phyloP scores from a whole-genome alignment of 805 yeast species.

The Barnettozyma sucrosica region DNA sequence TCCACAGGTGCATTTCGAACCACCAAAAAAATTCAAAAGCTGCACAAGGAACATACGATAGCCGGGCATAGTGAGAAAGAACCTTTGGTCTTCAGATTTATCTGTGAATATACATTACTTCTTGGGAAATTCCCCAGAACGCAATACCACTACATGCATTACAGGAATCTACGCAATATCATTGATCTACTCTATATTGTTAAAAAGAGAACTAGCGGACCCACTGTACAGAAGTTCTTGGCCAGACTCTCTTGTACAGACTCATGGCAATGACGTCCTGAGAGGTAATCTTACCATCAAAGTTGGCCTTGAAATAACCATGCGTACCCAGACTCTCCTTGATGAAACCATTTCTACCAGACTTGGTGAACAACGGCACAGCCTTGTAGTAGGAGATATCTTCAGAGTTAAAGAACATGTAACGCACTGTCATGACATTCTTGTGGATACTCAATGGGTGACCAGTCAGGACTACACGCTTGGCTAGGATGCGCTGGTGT shows the following conservation, averaged over 20 bases:
- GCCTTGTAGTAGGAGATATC: conserved; percentile 88
- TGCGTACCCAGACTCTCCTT: conserved; percentile 96
- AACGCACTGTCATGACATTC: conserved; percentile 83
- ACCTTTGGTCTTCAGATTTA: no score
- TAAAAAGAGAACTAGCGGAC: conserved; percentile 10
- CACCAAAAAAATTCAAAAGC: no score
- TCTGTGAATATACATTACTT: no score
- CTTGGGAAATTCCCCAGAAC: no score
- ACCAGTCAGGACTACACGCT: conserved; percentile 87
- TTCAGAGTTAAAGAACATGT: conserved; percentile 92
- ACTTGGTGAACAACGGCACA: conserved; percentile 86
- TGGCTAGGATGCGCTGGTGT: conserved; percentile 76
- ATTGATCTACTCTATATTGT: background rate
- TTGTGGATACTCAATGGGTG: conserved; percentile 94
- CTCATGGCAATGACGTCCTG: conserved; percentile 95
- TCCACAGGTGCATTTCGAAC: no score
- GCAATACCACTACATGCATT: no score
- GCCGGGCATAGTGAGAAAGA: no score
- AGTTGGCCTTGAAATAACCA: conserved; percentile 94
- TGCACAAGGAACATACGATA: no score
- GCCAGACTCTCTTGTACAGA: conserved; percentile 92
- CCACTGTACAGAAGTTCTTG: conserved; percentile 41
- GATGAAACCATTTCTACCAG: conserved; percentile 91
- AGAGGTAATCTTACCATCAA: conserved; percentile 83
- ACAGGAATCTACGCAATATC: background rate